Base-by-base conservation (phyloP, 192 early-diverging fungal species). In the Podochytrium sp. region DNA sequence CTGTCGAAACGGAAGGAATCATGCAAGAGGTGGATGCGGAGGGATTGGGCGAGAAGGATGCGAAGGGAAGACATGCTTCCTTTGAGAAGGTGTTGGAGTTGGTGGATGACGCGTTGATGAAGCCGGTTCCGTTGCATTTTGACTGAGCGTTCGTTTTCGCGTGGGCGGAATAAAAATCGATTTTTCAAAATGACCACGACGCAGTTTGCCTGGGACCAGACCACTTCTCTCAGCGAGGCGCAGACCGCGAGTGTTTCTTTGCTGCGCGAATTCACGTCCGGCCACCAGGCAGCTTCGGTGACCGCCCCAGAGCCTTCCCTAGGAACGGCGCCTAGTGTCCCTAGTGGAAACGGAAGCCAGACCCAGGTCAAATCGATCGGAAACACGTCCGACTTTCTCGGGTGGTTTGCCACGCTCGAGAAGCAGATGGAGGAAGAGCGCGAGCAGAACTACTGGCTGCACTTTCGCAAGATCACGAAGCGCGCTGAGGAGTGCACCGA, bases 301-400 rank as follows among this genome's bases (percentile, higher is more conserved):
- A 39, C 18, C 10, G 59, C 59, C n/a, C 12, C 47, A 35, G 59
- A 18, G 6, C 63, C 40, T 14, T 0, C 63, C 5, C 20, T 41
- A 5, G 41, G 23, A 41, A 43, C 63, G 32, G 29, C 20, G 40
- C 12, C 16, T 41, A 49, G 20, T 41, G 30, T 3, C 42, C 12
- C 14, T 7, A 47, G 43, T 41, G 32, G 3, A 20, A 41, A 50
- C 42, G 20, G 30, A 37, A 38, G 18, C 33, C 29, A 65, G 47
- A 25, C 63, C 10, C 7, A 0, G 37, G 20, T 35, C 25, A 12
- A 51, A 16, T 30, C 79, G 1, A 92, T 98, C 42, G 91, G 95
- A 55, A 97, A 90, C 1, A 90, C 92, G 0, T 93, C 95, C 33
- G 91, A 98, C 83, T 99, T 99, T 66, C 88, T 98, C 63, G 91